Evolutionary conservation across 805 yeast genomes (phyloP).

Genomic region (Sugiyamaella qingdaonensis): DNA sequence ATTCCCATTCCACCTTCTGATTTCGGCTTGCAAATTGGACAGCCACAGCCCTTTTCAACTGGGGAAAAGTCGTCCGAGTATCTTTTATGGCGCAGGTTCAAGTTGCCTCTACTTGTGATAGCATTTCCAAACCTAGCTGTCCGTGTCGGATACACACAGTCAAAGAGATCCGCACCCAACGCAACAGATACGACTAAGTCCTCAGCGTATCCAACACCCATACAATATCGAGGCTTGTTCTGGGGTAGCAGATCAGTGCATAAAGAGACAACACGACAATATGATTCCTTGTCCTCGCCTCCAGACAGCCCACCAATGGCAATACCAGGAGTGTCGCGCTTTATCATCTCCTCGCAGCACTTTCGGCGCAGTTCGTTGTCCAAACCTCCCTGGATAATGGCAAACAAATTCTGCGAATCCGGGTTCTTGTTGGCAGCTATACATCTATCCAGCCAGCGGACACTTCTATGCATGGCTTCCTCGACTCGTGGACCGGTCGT

Average conservation of each 20-base stretch:
- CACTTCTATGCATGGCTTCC: constrained; percentile 43
- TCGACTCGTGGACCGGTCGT: constrained; percentile 43
- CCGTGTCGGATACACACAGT: constrained; percentile 44
- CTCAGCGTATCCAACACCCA: constrained; percentile 48
- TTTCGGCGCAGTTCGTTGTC: constrained; percentile 35
- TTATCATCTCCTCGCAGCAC: constrained; percentile 42
- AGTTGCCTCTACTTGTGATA: constrained; percentile 35
- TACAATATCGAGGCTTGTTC: constrained; percentile 41
- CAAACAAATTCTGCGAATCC: constrained; percentile 40
- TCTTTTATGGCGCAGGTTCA: constrained; percentile 35
- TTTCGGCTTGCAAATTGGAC: constrained; percentile 38
- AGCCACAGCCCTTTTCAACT: constrained; percentile 38
- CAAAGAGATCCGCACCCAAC: constrained; percentile 44
- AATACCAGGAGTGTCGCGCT: constrained; percentile 44
- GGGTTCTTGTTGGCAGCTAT: constrained; percentile 42
- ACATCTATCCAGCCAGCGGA: constrained; percentile 44
- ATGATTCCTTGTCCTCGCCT: constrained; percentile 41
- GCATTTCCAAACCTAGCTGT: constrained; percentile 45
- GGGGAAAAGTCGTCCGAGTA: constrained; percentile 36
- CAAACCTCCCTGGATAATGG: constrained; percentile 45
- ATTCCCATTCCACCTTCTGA: constrained; percentile 35
- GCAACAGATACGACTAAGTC: constrained; percentile 45
- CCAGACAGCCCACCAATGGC: constrained; percentile 47
- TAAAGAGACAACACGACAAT: constrained; percentile 37
- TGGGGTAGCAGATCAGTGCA: constrained; percentile 41